Conservation (phyloP, 2,329 filamentous ascomycete genomes). For the Cordyceps javanica region DNA sequence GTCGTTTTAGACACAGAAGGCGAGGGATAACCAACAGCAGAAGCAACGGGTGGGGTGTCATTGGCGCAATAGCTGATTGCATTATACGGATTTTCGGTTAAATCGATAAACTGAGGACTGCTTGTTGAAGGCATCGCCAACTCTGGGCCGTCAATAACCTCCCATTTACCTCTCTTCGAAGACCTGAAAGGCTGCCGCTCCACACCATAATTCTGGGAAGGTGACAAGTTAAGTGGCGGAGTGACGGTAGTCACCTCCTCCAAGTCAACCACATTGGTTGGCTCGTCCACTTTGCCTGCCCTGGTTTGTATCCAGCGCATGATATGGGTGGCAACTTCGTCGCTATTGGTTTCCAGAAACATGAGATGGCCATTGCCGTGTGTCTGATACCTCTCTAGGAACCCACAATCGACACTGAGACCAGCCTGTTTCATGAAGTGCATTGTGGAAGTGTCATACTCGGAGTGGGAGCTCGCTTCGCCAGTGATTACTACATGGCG, state of each 20-base stretch:
- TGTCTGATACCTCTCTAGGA: constrained; percentile 37
- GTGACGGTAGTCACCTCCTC: not conserved
- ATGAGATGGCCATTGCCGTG: constrained; percentile 51
- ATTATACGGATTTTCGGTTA: not conserved
- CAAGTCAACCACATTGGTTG: not conserved
- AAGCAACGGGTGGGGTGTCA: not conserved
- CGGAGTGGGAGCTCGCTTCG: constrained; percentile 47
- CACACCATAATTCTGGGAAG: not conserved
- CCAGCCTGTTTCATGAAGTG: constrained; percentile 48
- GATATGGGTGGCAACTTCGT: constrained; percentile 33
- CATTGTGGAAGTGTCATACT: constrained; percentile 50
- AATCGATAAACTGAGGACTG: not conserved
- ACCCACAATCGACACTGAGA: constrained; percentile 35
- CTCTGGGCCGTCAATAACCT: not conserved
- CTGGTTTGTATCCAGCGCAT: constrained; percentile 29
- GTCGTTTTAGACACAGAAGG: not conserved
- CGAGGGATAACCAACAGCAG: not conserved
- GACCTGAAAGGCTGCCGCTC: not conserved
- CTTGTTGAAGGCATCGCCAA: no score
- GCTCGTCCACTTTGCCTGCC: not conserved
- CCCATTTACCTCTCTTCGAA: not conserved
- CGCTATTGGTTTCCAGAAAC: constrained; percentile 48
- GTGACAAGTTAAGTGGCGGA: not conserved
- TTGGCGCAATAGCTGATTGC: not conserved
- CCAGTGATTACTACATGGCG: constrained; percentile 44